These are phyloP conservation scores for Tylopilus sp. DNA, from an alignment of 768 basidiomycete genomes.

Conservation along the genomic window DNA sequence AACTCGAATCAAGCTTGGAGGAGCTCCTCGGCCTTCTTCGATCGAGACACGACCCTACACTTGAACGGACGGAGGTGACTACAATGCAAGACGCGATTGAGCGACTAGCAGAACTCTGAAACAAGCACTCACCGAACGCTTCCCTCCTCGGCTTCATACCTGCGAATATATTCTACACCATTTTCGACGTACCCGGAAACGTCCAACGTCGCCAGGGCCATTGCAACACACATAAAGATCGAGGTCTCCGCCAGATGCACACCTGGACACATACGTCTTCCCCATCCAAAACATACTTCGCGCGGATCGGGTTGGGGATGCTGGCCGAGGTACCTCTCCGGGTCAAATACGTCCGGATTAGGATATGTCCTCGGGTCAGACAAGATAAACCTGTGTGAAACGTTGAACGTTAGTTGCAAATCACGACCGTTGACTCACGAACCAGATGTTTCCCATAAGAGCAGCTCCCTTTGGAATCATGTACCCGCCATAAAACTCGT, in stretches of 20 bases:
- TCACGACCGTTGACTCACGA: neutral
- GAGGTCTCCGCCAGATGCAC: slow-evolving; percentile 2
- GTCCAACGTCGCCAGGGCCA: slow-evolving; percentile 9
- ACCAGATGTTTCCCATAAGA: slow-evolving; percentile 13
- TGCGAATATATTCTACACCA: neutral
- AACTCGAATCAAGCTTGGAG: neutral
- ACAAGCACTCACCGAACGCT: neutral
- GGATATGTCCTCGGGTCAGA: slow-evolving; percentile 7
- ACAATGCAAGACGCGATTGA: neutral
- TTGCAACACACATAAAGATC: slow-evolving; percentile 8
- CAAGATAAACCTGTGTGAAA: slow-evolving; percentile 7
- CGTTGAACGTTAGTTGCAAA: neutral
- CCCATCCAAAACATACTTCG: slow-evolving; percentile 17
- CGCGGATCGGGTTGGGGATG: slow-evolving; percentile 7
- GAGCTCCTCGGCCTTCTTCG: slow-evolving; percentile 2
- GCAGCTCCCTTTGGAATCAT: slow-evolving; percentile 22
- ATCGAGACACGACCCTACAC: slow-evolving; percentile 4
- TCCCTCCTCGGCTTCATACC: slow-evolving; percentile 1
- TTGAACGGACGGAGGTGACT: slow-evolving; percentile 15
- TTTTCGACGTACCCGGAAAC: slow-evolving; percentile 5
- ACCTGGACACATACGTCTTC: slow-evolving; percentile 11
- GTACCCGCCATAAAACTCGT: slow-evolving; percentile 18
- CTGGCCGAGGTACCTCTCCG: slow-evolving; percentile 12
- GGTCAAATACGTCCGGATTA: slow-evolving; percentile 10
- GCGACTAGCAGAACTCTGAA: too few relatives aligned